A percentile compares a stretch with the other conserved stretches of the same genome.
Conservation (phyloP, 2,329 filamentous ascomycete genomes). For the Exophiala bonariae region DNA sequence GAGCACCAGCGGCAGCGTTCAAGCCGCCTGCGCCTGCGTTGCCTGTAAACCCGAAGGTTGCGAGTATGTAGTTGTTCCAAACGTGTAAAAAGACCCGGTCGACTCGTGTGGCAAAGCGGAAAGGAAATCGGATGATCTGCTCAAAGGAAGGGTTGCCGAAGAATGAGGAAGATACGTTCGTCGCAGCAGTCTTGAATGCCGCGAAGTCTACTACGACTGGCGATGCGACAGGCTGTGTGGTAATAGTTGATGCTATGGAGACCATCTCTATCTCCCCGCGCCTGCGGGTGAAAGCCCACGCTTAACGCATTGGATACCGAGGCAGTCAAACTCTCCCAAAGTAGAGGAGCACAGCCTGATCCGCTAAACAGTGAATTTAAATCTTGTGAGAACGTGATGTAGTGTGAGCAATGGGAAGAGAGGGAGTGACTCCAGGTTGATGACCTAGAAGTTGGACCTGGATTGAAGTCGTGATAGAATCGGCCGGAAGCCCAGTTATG, state of each 20-base stretch:
- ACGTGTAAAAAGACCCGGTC: slow-evolving; percentile 38
- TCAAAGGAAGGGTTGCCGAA: slow-evolving; percentile 32
- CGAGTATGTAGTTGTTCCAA: slow-evolving; percentile 34
- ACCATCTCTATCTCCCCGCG: slow-evolving; percentile 22
- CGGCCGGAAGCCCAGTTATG: no score
- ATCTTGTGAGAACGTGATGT: no score
- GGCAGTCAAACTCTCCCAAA: no score
- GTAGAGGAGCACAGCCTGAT: no score
- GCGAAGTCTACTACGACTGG: slow-evolving; percentile 9
- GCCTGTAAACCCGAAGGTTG: slow-evolving; percentile 27
- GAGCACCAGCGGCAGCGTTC: slow-evolving; percentile 32
- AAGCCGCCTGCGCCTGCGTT: slow-evolving; percentile 32
- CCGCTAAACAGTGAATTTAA: no score
- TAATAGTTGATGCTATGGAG: slow-evolving; percentile 16
- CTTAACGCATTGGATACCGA: no score
- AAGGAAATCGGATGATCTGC: slow-evolving; percentile 36
- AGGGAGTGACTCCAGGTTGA: no score
- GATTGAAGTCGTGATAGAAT: no score
- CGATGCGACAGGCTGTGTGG: slow-evolving; percentile 10
- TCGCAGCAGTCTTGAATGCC: slow-evolving; percentile 8
- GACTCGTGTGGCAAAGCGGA: slow-evolving; percentile 38
- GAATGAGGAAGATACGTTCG: slow-evolving; percentile 25
- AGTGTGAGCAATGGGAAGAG: no score
- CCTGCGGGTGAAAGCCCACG: slow-evolving; percentile 4
- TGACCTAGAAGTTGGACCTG: no score